phyloP scores from a whole-genome alignment of 352 stramenopile genomes.

The Peronospora destructor region DNA sequence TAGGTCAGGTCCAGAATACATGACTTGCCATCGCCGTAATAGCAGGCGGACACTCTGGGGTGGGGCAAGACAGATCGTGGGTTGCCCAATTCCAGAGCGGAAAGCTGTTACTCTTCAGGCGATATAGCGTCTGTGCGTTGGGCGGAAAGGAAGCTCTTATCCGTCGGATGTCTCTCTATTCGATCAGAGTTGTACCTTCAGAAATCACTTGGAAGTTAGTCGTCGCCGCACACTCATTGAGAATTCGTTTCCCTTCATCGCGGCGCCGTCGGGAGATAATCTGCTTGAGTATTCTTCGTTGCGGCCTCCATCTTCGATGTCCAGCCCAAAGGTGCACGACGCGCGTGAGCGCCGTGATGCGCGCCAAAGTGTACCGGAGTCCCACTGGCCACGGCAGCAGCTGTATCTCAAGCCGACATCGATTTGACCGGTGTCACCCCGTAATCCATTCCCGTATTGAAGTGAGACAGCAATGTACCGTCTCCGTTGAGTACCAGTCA shows the following conservation, averaged over 20 bases:
- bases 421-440: too few relatives aligned
- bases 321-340: too few relatives aligned
- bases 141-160: not conserved
- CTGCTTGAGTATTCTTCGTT: not conserved
- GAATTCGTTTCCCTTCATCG: not conserved
- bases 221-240: not conserved
- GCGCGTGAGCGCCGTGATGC: too few relatives aligned
- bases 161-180: not conserved
- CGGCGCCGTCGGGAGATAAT: not conserved
- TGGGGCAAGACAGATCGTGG: not conserved
- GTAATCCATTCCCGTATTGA: too few relatives aligned
- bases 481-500: too few relatives aligned
- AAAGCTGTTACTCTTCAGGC: not conserved
- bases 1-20: too few relatives aligned
- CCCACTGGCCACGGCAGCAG: too few relatives aligned
- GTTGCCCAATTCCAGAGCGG: not conserved
- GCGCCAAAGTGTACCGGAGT: too few relatives aligned
- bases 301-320: too few relatives aligned
- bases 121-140: not conserved
- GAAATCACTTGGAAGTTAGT: not conserved
- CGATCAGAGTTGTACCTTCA: not conserved
- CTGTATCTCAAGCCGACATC: too few relatives aligned
- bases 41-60: not conserved
- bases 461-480: too few relatives aligned
- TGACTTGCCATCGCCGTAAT: not conserved